Base-by-base conservation (phyloP, 2,329 filamentous ascomycete genomes). In the Leptographium radiaticola region DNA sequence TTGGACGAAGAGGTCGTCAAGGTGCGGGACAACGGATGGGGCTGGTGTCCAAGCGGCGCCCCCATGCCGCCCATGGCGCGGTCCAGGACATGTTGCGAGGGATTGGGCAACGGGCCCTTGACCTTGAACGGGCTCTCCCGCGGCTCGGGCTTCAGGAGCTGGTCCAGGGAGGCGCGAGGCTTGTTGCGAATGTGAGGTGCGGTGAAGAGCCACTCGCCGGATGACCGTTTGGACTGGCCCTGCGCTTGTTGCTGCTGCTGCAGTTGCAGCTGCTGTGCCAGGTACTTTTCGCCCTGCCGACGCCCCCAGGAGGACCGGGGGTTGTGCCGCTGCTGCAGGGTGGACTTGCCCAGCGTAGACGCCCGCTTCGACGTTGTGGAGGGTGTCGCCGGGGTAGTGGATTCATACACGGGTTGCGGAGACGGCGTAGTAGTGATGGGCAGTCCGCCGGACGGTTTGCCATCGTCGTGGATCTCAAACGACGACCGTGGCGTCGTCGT, bases 1-100 rank as follows among this genome's bases (percentile, higher is more conserved):
- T 77, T 81, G 2, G 89, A 94, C 1, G 88, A 91, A 0, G 89
- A 95, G 4, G 89, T 89, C 0, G 87, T 94, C 60, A 96, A 75
- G 0, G 88, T 87, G 58, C 89, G 82, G 8, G 91, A 95, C 25
- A 96, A 74, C 20, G 91, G 91, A 65, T 96, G 91, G 18, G 86
- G 79, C 60, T 81, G 79, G 57, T 76, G 75, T 2, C 65, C 58
- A 51, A 40, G 39, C 16, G 50, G 36, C 12, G 42, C 20, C 1
- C 40, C 33, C 16, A 25, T 16, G 20, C 12, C 20, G 1, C 31
- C 49, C 7, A 25, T 31, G 5, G 67, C 69, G 45, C 64, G 68
- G 18, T 74, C 76, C 49, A 75, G 59, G 48, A 68, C 66, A 66
- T 77, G 81, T 56, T 69, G 69, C 39, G 76, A 77, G n/a, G 77